Evolutionary conservation across 306 rosid genomes (phyloP), one percentile per base, ranked within the genome.

Genomic region (Boehmeria nivea): DNA sequence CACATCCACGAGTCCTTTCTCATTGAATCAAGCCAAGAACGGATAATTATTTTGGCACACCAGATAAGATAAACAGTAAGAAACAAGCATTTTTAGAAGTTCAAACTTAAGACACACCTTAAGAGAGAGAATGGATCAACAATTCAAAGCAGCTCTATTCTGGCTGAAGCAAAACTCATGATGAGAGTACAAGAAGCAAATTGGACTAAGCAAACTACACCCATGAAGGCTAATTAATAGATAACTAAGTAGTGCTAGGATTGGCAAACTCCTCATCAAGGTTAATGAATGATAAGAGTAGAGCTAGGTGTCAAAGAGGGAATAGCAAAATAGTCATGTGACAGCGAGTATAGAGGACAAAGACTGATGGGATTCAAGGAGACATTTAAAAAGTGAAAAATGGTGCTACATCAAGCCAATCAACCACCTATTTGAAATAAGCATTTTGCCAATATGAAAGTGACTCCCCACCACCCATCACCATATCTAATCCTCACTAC

Each of bases 381-480:
- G 64, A 47, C 39, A 45, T 51, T 65, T 61, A 57, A 63, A 72
- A 59, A 12, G 62, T 53, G 67, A 68, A n/a, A 27, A 20, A 78
- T 55, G 46, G 47, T 66, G 66, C 73, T 72, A 65, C 57, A 63
- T 61, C 42, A 43, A 36, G 46, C 45, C 54, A 71, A 72, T 68
- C 68, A 28, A 51, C 70, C 73, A 73, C 71, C 77, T 60, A 42
- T 57, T 68, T 16, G 87, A 86, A 65, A 83, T 66, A 55, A 64
- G 72, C 58, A 55, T 42, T 75, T 65, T 44, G 65, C 89, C 65
- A 66, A 69, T 67, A 48, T 52, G 81, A 83, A 59, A 69, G 78
- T 13, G 82, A 79, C 84, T 61, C 69, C 63, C 56, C 76, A 85
- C 73, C 89, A 36, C 70, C 83, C 50, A 37, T 59, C 55, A 23